Base-by-base conservation (phyloP, 1,284 basidiomycete genomes). In the Ustilago shanxiensis region DNA sequence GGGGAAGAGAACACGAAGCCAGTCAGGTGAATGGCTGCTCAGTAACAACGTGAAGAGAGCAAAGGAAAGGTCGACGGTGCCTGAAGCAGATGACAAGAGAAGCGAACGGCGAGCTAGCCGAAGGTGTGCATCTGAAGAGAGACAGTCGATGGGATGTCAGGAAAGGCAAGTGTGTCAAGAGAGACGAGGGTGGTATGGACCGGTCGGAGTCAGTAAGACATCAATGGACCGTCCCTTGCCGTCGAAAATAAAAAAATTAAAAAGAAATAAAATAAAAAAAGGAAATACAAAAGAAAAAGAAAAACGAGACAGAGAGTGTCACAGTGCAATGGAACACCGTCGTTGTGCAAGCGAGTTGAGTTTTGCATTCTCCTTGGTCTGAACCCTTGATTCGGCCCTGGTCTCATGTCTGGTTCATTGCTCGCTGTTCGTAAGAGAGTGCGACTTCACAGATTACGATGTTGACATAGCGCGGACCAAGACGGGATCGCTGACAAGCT, bases 151-250 rank as follows among this genome's bases (percentile, higher is more conserved):
- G 18, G 44, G 44, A 22, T 45, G 44, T 45, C 44, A 45, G 22
- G 44, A 45, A 45, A 20, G 44, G 44, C 44, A 45, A 45, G 44
- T n/a, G n/a, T n/a, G n/a, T n/a, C n/a, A n/a, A 16, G 44, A 45
- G 44, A 22, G 44, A 41, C 22, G 20, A 47, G 44, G 44, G 22
- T 18, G 22, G 4, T 10, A 14, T 20, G 16, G 3, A 45, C 20
- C 2, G 44, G 44, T 45, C 44, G 44, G n/a, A 45, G 44, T 45
- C 44, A 20, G 44, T n/a, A n/a, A 45, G 35, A 37, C 7, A 37
- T 33, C 6, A 11, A 33, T n/a, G n/a, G n/a, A 11, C 31, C 35
- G 35, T 37, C 35, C 35, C 35, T 37, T 37, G 35, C 13, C n/a
- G n/a, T 37, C 35, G 35, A 45, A 3, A 22, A n/a, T n/a, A n/a